Evolutionary conservation across 345 rosid genomes (phyloP).

Genomic region (Brassica nigra): DNA sequence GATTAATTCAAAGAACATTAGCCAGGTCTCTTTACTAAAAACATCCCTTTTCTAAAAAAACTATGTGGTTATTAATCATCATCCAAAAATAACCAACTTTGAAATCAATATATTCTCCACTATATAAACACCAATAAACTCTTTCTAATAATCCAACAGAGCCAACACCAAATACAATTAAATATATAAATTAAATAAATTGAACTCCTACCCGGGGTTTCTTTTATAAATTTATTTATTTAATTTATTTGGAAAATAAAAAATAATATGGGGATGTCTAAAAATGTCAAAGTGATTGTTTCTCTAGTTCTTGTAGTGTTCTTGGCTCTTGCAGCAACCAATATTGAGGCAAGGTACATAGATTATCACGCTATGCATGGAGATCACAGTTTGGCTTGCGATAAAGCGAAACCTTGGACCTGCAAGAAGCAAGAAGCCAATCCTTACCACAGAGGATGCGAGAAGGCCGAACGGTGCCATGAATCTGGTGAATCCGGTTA

Average conservation of each 20-base stretch:
- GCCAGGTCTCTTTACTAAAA: neutral
- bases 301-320: constrained; percentile 22
- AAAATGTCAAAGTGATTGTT: neutral
- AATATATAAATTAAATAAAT: neutral
- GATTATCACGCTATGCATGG: neutral
- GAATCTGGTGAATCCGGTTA: neutral
- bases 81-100: neutral
- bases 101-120: neutral
- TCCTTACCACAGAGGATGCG: constrained; percentile 28
- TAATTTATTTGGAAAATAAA: neutral
- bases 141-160: too few relatives aligned
- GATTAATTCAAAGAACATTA: neutral
- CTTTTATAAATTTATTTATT: constrained; percentile 5
- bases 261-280: constrained; percentile 25
- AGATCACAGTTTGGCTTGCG: neutral
- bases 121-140: constrained; percentile 20
- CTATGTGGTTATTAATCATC: constrained; percentile 1
- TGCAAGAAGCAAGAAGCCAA: constrained; percentile 18
- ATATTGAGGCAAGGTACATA: constrained; percentile 3
- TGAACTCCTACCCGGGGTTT: constrained; percentile 17
- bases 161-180: too few relatives aligned
- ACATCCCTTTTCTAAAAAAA: constrained; percentile 11
- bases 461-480: neutral
- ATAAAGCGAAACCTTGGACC: neutral
- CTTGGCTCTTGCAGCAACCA: constrained; percentile 21